Evolutionary conservation across 345 rosid species (phyloP), one percentile per base, ranked within the genome.

Genomic region (Dipteronia sinensis): DNA sequence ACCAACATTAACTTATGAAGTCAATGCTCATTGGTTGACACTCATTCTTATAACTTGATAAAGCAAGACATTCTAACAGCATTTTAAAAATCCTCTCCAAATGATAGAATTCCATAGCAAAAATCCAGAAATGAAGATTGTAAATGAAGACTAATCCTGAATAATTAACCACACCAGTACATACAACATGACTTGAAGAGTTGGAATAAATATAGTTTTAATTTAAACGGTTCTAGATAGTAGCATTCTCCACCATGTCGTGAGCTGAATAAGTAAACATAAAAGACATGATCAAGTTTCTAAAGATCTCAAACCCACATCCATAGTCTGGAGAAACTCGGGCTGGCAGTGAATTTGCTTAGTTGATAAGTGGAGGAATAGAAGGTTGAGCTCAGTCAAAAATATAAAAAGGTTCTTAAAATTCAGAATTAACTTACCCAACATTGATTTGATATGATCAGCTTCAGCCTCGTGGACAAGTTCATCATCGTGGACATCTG

Each of bases 401-500:
- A 61, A 17, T 58, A 20, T 55, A 23, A 72, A 7, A 63, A 75
- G 47, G 17, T 44, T 62, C 72, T 44, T 62, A 20, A 55, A 67
- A 74, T 38, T 72, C 20, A 47, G 76, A 31, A 77, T 42, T 51
- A 82, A 82, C 98, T 90, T 88, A 97, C 98, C 83, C 62, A 83
- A 78, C 76, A 66, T 22, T 19, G 89, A 73, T 64, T 83, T 84
- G 78, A 81, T 76, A 65, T 83, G 90, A 82, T 85, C 78, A 76
- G 98, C 94, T 71, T 97, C 79, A 73, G 99, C 94, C 75, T 97
- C 90, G 72, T 75, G 67, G 68, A 90, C 76, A 77, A 97, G 88
- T 74, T 78, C 80, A 20, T 90, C 89, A 74, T 97, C 98, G 75
- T 87, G 87, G 70, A 97, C 98, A 78, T 97, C 98, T 2, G 98